phyloP scores from a whole-genome alignment of 257 asterid species.

The Solanum rostratum region DNA sequence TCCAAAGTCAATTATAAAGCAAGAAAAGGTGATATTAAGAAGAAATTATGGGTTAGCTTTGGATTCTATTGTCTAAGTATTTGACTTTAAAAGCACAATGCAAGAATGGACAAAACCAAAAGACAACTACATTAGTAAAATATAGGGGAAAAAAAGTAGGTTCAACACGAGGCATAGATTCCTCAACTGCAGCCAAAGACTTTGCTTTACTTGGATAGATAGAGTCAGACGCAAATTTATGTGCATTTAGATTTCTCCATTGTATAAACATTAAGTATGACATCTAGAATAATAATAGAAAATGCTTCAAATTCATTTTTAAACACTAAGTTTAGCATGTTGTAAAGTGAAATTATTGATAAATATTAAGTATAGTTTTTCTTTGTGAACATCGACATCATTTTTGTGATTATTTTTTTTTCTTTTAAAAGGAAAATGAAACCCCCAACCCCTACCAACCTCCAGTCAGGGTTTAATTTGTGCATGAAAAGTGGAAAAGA shows the following conservation, averaged over 20 bases:
- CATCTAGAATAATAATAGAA: background rate
- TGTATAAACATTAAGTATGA: background rate
- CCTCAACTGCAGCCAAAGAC: constrained; percentile 8
- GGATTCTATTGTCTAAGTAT: constrained; percentile 7
- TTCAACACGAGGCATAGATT: constrained; percentile 10
- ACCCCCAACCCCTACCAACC: background rate
- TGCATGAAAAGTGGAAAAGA: background rate
- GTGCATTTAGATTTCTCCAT: no score
- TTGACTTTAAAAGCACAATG: constrained; percentile 4
- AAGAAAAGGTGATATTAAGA: background rate
- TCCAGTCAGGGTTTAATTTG: no score
- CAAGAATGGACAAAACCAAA: background rate
- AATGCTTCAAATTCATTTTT: no score
- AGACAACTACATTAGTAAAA: background rate
- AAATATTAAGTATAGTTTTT: no score
- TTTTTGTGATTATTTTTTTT: no score
- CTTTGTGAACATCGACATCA: no score
- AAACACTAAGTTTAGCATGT: no score
- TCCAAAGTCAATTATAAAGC: constrained; percentile 8
- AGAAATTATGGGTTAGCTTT: background rate
- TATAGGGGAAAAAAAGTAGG: background rate
- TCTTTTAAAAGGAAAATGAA: background rate
- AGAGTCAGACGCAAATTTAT: background rate
- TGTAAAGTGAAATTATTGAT: no score
- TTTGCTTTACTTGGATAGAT: background rate